Conservation (phyloP, 2,329 filamentous ascomycete genomes). For the Trichoderma gracile region DNA sequence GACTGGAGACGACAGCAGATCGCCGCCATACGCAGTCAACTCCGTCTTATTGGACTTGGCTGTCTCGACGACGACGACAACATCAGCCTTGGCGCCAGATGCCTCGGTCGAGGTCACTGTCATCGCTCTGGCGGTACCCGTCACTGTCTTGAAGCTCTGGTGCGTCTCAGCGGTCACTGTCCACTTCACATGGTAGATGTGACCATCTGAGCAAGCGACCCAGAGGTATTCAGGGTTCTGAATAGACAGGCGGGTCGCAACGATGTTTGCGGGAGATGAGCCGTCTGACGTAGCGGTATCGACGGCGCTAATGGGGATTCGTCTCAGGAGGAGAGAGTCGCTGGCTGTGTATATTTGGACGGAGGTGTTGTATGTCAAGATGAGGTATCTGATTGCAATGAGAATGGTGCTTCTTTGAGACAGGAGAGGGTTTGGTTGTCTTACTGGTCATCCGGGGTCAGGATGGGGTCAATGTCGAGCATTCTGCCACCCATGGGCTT, state of each 20-base stretch:
- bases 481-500: constrained; percentile 66
- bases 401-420: constrained; percentile 18
- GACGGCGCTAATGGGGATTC: constrained; percentile 56
- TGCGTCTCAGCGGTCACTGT: constrained; percentile 47
- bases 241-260: constrained; percentile 45
- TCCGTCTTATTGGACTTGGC: constrained; percentile 39
- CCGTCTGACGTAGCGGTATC: constrained; percentile 34
- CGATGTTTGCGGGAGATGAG: constrained; percentile 39
- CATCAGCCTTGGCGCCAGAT: constrained; percentile 42
- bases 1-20: constrained; percentile 33
- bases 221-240: constrained; percentile 52
- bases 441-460: constrained; percentile 63
- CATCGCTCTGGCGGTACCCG: constrained; percentile 50
- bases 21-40: constrained; percentile 50
- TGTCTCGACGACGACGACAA: constrained; percentile 51
- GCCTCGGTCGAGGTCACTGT: constrained; percentile 44
- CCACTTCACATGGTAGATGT: constrained; percentile 61
- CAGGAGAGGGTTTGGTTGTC: constrained; percentile 30
- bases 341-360: constrained; percentile 79
- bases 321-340: constrained; percentile 77
- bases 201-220: constrained; percentile 61
- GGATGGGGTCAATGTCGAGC: constrained; percentile 63
- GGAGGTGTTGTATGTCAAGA: constrained; percentile 72
- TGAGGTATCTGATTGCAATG: constrained; percentile 59
- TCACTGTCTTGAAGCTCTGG: constrained; percentile 44